A percentile compares a stretch with the other conserved stretches of the same genome.
Evolutionary conservation across 208 protist species (phyloP).

Genomic region (Trypanosoma boissoni): DNA sequence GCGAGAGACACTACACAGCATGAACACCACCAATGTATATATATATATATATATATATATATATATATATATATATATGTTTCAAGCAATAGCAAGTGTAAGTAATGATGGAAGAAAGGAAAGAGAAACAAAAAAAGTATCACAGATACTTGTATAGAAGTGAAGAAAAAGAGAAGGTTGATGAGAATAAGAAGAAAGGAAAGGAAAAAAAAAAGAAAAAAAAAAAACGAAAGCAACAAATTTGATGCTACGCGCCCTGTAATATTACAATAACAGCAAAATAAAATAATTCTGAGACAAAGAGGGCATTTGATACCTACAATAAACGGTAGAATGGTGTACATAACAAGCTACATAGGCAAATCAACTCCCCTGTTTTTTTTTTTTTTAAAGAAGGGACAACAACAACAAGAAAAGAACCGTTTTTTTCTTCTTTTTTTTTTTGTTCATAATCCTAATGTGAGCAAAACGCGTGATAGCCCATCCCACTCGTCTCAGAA

Average conservation of each 20-base stretch:
- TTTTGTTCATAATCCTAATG: too few relatives aligned
- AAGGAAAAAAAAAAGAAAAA: slow-evolving; percentile 15
- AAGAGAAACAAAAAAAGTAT: slow-evolving; percentile 10
- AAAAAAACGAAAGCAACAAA: slow-evolving; percentile 19
- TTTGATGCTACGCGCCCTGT: background rate
- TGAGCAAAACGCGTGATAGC: too few relatives aligned
- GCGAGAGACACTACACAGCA: background rate
- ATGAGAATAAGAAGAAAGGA: background rate
- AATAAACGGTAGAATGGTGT: too few relatives aligned
- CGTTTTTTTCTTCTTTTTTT: too few relatives aligned
- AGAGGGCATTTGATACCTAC: background rate
- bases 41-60: slow-evolving; percentile 14
- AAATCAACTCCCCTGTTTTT: background rate
- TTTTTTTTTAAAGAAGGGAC: too few relatives aligned
- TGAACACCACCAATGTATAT: background rate
- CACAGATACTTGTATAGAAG: background rate
- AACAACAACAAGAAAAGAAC: too few relatives aligned
- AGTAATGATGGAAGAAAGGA: slow-evolving; percentile 13
- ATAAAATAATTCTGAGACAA: background rate
- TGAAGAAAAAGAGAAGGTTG: slow-evolving; percentile 4
- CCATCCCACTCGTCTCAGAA: too few relatives aligned
- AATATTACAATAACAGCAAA: background rate
- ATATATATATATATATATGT: slow-evolving; percentile 3
- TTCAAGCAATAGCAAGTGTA: background rate
- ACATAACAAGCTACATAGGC: background rate